phyloP scores from a whole-genome alignment of 2,329 filamentous ascomycete species.

The Paecilomyces variotii region DNA sequence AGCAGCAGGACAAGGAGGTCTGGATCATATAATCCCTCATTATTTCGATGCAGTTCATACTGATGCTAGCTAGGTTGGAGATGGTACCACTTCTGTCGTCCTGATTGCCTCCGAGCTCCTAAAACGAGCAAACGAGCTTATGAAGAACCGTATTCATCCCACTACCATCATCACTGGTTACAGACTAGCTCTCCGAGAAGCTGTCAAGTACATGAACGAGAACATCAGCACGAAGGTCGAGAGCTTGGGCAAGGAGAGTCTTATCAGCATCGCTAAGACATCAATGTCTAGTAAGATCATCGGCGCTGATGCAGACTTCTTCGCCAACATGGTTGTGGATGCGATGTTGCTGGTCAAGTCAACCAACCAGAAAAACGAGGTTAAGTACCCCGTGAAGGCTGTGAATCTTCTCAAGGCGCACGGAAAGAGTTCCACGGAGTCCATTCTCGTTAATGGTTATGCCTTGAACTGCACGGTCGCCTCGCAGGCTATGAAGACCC shows the following conservation, averaged over 20 bases:
- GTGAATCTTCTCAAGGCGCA: conserved; percentile 99
- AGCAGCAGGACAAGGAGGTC: conserved; percentile 94
- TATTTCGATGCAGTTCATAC: neutral
- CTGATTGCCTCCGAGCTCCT: conserved; percentile 94
- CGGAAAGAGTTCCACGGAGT: conserved; percentile 85
- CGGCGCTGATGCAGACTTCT: conserved; percentile 90
- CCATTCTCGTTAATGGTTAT: conserved; percentile 87
- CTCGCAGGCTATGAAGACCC: conserved; percentile 94
- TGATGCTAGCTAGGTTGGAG: conserved; percentile 57
- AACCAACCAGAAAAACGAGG: conserved; percentile 80
- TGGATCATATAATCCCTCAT: conserved; percentile 1
- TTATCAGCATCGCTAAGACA: conserved; percentile 93
- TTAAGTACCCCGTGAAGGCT: conserved; percentile 97
- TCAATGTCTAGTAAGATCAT: conserved; percentile 99
- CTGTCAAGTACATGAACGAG: conserved; percentile 97
- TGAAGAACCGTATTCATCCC: conserved; percentile 99
- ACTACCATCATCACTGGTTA: conserved; percentile 99
- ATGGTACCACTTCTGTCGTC: conserved; percentile 96
- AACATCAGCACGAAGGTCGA: conserved; percentile 96
- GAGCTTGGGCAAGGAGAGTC: conserved; percentile 76
- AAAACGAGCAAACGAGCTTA: conserved; percentile 88
- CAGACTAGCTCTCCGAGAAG: conserved; percentile 87
- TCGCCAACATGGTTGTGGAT: conserved; percentile 94
- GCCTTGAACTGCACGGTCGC: conserved; percentile 98
- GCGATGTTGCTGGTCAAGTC: conserved; percentile 92